Evolutionary conservation across 2,329 filamentous ascomycete species (phyloP).

Genomic region (Teratosphaeria gauchensis): DNA sequence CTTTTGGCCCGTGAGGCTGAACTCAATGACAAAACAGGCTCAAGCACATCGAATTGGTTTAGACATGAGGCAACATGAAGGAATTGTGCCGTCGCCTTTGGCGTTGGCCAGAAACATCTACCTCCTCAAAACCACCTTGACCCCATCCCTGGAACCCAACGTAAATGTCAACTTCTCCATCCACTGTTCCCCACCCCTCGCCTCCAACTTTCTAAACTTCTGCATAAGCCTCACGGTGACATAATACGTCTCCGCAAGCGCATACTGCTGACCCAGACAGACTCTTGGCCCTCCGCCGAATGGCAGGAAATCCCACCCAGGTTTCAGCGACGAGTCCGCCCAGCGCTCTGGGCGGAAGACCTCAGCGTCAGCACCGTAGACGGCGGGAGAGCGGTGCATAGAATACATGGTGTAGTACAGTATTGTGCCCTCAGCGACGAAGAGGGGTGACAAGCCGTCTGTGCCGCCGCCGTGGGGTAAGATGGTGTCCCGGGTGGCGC

Average conservation of each 20-base stretch:
- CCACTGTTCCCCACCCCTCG: constrained; percentile 4
- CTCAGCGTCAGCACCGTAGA: constrained; percentile 38
- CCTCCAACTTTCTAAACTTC: constrained; percentile 4
- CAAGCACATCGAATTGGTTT: too few relatives aligned
- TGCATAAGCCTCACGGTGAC: constrained; percentile 7
- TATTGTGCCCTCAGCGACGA: constrained; percentile 19
- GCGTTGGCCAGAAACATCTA: neutral
- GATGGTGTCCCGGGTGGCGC: constrained; percentile 62
- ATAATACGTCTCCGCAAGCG: constrained; percentile 7
- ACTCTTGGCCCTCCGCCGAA: constrained; percentile 36
- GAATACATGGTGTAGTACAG: constrained; percentile 19
- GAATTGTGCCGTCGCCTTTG: too few relatives aligned
- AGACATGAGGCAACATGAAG: too few relatives aligned
- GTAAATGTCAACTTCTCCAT: constrained; percentile 7
- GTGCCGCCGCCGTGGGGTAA: constrained; percentile 52
- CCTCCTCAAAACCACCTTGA: neutral
- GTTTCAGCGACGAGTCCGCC: constrained; percentile 11
- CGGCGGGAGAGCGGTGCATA: constrained; percentile 9
- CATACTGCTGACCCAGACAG: constrained; percentile 28
- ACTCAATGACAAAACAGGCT: too few relatives aligned
- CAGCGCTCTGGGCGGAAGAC: constrained; percentile 41
- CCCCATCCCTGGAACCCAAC: neutral
- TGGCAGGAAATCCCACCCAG: constrained; percentile 17
- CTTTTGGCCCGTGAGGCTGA: too few relatives aligned
- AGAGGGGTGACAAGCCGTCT: constrained; percentile 45